These are phyloP conservation scores for Corymbia calophylla DNA, from an alignment of 441 rosid genomes.

Conservation along the genomic window DNA sequence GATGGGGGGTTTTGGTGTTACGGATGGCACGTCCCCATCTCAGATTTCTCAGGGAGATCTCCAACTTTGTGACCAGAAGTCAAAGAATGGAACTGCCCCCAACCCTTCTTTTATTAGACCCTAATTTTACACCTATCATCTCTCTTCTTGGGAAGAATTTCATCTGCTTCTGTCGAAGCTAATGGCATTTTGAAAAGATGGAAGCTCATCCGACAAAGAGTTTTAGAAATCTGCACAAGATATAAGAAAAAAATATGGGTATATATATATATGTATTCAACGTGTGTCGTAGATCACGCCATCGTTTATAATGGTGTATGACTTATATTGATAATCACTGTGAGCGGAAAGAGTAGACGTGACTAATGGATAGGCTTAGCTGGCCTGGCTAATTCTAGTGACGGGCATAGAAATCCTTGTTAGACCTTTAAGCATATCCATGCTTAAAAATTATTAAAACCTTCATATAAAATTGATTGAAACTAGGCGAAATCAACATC, in stretches of 20 bases:
- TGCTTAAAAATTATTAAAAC: neutral
- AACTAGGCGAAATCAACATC: neutral
- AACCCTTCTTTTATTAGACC: neutral
- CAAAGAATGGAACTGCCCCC: neutral
- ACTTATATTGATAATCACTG: neutral
- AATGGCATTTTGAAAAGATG: neutral
- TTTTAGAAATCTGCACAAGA: neutral
- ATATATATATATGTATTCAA: neutral
- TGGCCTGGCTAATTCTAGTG: neutral
- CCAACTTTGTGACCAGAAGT: neutral
- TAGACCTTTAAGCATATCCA: neutral
- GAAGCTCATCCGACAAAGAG: neutral
- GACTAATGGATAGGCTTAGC: neutral
- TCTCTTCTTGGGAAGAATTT: neutral
- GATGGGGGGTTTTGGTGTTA: neutral
- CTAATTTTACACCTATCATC: neutral
- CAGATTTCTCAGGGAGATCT: neutral
- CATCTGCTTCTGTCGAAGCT: neutral
- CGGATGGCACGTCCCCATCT: neutral
- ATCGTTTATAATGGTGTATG: neutral
- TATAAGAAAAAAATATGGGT: neutral
- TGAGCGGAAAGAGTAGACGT: neutral
- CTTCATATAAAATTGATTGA: neutral
- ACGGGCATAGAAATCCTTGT: neutral
- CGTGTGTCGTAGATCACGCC: rapidly evolving